Evolutionary conservation across 352 stramenopile species (phyloP).

Genomic region (Phytophthora pisi): DNA sequence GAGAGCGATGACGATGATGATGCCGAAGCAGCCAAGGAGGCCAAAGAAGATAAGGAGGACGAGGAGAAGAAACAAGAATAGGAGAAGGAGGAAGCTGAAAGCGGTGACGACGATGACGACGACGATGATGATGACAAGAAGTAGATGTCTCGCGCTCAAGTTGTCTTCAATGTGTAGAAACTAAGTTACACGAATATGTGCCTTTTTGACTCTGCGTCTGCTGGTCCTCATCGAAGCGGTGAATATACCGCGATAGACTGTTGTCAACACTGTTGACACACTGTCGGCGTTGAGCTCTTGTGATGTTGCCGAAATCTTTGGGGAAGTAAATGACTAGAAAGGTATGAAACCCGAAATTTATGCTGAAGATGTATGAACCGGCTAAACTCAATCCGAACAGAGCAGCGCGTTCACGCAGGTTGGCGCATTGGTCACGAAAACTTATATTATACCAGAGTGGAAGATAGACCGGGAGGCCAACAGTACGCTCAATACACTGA

Average conservation of each 20-base stretch:
- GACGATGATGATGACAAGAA: background rate
- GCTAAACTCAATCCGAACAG: no score
- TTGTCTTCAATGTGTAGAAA: slow-evolving; percentile 25
- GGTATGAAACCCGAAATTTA: no score
- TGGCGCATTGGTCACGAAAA: no score
- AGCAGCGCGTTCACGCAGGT: no score
- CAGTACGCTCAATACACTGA: no score
- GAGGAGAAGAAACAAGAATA: slow-evolving; percentile 7
- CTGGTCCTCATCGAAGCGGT: background rate
- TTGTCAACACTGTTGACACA: background rate
- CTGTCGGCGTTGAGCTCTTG: background rate
- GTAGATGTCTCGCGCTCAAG: background rate
- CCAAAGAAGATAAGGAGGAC: slow-evolving; percentile 19
- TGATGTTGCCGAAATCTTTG: background rate
- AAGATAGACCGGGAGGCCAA: no score
- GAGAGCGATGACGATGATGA: slow-evolving; percentile 3
- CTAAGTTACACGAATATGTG: slow-evolving; percentile 24
- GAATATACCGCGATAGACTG: no score
- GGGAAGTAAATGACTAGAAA: no score
- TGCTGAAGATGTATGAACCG: no score
- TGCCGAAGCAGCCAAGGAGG: background rate
- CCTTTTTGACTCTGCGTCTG: slow-evolving; percentile 3
- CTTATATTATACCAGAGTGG: no score
- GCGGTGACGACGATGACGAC: slow-evolving; percentile 9
- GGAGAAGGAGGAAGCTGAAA: slow-evolving; percentile 20